These are phyloP conservation scores for Boletus rubroflammeus DNA, from an alignment of 768 basidiomycete species.

Conservation along the genomic window DNA sequence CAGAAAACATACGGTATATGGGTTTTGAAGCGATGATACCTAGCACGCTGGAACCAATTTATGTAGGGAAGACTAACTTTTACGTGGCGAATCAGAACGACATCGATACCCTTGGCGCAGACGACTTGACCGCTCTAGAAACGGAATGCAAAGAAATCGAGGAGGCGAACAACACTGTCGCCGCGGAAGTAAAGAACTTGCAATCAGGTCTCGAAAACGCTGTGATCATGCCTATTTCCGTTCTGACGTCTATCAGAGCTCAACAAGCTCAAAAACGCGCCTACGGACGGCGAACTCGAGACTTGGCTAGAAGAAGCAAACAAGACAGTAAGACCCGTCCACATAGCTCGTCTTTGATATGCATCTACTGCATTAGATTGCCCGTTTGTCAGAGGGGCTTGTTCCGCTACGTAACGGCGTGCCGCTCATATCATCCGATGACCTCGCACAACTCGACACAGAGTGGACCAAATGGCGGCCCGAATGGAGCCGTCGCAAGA, in stretches of 20 bases:
- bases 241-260: constrained; percentile 49
- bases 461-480: constrained; percentile 80
- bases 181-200: constrained; percentile 49
- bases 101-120: constrained; percentile 59
- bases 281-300: constrained; percentile 67
- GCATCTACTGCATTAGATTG: constrained; percentile 39
- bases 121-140: constrained; percentile 59
- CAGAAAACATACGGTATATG: constrained; percentile 77
- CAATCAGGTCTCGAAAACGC: constrained; percentile 21
- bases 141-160: constrained; percentile 52
- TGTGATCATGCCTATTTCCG: not conserved
- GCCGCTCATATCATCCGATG: constrained; percentile 65
- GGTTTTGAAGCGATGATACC: not conserved
- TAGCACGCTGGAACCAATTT: not conserved
- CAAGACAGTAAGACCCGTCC: constrained; percentile 43
- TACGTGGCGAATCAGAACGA: constrained; percentile 83
- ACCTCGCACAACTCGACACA: constrained; percentile 60
- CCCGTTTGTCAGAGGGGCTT: constrained; percentile 47
- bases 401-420: constrained; percentile 61
- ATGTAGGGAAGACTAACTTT: constrained; percentile 75
- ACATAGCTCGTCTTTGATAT: constrained; percentile 11
- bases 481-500: constrained; percentile 76
- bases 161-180: constrained; percentile 55
- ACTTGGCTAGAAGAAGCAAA: constrained; percentile 48
- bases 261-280: constrained; percentile 54